Evolutionary conservation across 192 early-diverging fungal genomes (phyloP), one percentile per base, ranked within the genome.

Genomic region (Endogone sp.): DNA sequence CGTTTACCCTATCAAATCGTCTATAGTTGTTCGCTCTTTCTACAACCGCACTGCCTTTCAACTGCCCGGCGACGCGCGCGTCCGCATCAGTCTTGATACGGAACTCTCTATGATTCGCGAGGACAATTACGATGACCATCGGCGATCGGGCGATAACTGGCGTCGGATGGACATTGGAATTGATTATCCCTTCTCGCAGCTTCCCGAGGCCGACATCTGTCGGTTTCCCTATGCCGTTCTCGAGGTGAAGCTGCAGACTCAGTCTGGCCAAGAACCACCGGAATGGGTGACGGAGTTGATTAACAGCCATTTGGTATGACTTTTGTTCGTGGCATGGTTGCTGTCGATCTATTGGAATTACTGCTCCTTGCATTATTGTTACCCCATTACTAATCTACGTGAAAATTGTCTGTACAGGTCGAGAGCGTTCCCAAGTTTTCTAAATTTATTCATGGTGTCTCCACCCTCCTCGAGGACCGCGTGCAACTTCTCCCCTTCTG

Each of bases 1-100:
- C 16, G 37, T 16, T 49, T 29, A 28, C 63, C 30, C 37, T 31
- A 24, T 23, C 27, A 64, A 11, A 31, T 21, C 60, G 21, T 30
- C 86, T 57, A 79, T 71, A 83, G 86, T 92, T 4, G 82, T 98
- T 73, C 90, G 97, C 37, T 94, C 95, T 1, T 96, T 97, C 74
- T 99, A 99, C 83, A 98, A 98, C 76, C 90, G 98, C 71, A 98
- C 95, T 24, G 98, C 98, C 24, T 99, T 99, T 85, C 98, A 99
- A 78, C 76, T 99, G 29, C 98, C 98, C 11, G 98, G 95, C 61
- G 98, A 99, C 83, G 94, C 96, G 6, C 89, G 95, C 60, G 98
- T 99, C 44, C 91, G 98, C 71, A 98, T 99, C 61, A 93, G 91
- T 63, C 86, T 99, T n/a, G 98, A 99, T 78, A 99, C 96, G 1